Evolutionary conservation across 345 rosid genomes (phyloP).

Genomic region (Lepidium sativum): DNA sequence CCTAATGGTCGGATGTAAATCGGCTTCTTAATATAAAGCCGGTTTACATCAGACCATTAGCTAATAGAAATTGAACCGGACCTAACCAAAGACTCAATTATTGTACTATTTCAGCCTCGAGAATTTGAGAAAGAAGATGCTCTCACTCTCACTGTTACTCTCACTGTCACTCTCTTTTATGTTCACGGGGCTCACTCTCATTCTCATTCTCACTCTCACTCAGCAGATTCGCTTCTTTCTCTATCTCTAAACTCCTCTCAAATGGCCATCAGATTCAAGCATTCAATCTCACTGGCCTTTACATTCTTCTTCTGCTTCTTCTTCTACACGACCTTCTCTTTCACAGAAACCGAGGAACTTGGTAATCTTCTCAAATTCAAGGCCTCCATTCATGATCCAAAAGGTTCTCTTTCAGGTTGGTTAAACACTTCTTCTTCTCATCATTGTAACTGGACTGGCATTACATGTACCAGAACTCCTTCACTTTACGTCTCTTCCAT

Average conservation of each 20-base stretch:
- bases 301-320: conserved; percentile 29
- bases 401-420: conserved; percentile 64
- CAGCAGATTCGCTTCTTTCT: conserved; percentile 18
- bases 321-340: conserved; percentile 31
- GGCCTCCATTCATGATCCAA: conserved; percentile 64
- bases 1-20: too few relatives aligned
- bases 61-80: too few relatives aligned
- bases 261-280: conserved; percentile 50
- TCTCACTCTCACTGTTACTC: conserved; percentile 2
- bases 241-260: conserved; percentile 14
- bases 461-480: conserved; percentile 49
- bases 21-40: too few relatives aligned
- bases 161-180: not conserved
- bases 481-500: conserved; percentile 55
- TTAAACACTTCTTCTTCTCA: conserved; percentile 46
- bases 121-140: not conserved
- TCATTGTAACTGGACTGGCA: conserved; percentile 86
- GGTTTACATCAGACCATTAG: too few relatives aligned
- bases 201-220: not conserved
- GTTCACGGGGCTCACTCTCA: not conserved
- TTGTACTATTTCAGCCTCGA: not conserved
- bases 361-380: conserved; percentile 66
- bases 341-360: conserved; percentile 48
- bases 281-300: conserved; percentile 33
- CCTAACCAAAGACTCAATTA: too few relatives aligned